phyloP scores from a whole-genome alignment of 257 asterid species.

The Gentiana macrophylla region DNA sequence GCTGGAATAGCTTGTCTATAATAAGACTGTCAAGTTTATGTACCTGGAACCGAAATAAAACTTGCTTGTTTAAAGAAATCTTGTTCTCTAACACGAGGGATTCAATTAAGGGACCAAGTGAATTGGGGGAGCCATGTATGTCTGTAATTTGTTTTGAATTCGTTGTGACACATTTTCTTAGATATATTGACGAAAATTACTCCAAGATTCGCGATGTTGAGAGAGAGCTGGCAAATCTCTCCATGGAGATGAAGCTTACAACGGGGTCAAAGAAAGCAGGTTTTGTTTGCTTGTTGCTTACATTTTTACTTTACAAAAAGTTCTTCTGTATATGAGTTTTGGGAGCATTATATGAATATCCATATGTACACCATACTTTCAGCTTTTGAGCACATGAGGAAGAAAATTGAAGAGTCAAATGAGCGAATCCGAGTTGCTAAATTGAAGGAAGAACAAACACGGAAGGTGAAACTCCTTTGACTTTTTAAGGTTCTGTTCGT shows the following conservation, averaged over 20 bases:
- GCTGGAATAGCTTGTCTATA: too few relatives aligned
- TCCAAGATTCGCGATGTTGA: conserved; percentile 96
- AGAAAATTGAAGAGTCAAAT: conserved; percentile 76
- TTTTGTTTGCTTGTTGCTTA: conserved; percentile 12
- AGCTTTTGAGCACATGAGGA: conserved; percentile 96
- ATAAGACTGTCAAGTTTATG: too few relatives aligned
- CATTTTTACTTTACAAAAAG: background rate
- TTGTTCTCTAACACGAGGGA: too few relatives aligned
- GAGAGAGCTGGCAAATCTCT: conserved; percentile 65
- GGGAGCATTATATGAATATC: background rate
- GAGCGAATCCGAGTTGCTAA: conserved; percentile 66
- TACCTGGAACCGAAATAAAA: too few relatives aligned
- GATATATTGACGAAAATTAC: conserved; percentile 89
- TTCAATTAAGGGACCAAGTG: too few relatives aligned
- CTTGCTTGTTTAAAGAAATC: too few relatives aligned
- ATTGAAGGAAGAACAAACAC: conserved; percentile 73
- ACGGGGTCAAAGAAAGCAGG: conserved; percentile 96
- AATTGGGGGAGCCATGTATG: too few relatives aligned
- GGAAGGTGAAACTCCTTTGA: conserved; percentile 36
- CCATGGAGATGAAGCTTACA: conserved; percentile 93
- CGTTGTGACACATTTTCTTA: conserved; percentile 14
- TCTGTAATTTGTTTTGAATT: too few relatives aligned
- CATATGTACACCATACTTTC: conserved; percentile 10
- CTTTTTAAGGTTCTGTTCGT: background rate
- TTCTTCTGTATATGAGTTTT: conserved; percentile 5